Percentiles rank a stretch among this genome's conserved stretches.
phyloP scores from a whole-genome alignment of 352 stramenopile genomes.

The Phytopythium chamaehyphon region DNA sequence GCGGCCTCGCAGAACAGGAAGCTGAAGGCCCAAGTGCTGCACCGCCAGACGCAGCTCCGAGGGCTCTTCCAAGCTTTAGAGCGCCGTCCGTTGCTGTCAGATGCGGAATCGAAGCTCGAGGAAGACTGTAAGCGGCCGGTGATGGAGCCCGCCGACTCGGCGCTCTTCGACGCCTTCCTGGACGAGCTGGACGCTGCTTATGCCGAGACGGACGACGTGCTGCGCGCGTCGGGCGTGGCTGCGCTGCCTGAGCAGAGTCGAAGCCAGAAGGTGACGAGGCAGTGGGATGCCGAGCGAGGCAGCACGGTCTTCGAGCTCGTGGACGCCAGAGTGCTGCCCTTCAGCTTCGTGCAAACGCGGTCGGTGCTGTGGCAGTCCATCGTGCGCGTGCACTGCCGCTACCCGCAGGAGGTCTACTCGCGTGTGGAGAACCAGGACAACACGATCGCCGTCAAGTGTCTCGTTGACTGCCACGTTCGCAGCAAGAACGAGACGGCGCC shows the following conservation, averaged over 20 bases:
- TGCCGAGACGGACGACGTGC: constrained; percentile 9
- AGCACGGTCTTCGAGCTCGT: constrained; percentile 5
- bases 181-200: constrained; percentile 21
- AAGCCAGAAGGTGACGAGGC: constrained; percentile 6
- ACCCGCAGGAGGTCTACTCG: constrained; percentile 15
- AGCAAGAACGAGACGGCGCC: constrained; percentile 4
- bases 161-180: constrained; percentile 23
- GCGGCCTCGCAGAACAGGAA: constrained; percentile 5
- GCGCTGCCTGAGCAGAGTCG: background rate
- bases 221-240: constrained; percentile 8
- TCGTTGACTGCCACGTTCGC: constrained; percentile 7
- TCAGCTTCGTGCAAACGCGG: constrained; percentile 14
- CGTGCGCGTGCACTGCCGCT: constrained; percentile 11
- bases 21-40: constrained; percentile 1
- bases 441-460: constrained; percentile 22
- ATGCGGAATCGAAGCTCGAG: background rate
- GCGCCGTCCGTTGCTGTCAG: background rate
- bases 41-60: constrained; percentile 2
- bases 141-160: constrained; percentile 5
- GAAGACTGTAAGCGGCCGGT: background rate
- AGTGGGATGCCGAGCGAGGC: constrained; percentile 11
- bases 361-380: constrained; percentile 12
- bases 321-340: constrained; percentile 10
- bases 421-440: constrained; percentile 13
- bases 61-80: background rate